Base-by-base conservation (phyloP, 2,329 filamentous ascomycete genomes). In the Lachnellula arida region DNA sequence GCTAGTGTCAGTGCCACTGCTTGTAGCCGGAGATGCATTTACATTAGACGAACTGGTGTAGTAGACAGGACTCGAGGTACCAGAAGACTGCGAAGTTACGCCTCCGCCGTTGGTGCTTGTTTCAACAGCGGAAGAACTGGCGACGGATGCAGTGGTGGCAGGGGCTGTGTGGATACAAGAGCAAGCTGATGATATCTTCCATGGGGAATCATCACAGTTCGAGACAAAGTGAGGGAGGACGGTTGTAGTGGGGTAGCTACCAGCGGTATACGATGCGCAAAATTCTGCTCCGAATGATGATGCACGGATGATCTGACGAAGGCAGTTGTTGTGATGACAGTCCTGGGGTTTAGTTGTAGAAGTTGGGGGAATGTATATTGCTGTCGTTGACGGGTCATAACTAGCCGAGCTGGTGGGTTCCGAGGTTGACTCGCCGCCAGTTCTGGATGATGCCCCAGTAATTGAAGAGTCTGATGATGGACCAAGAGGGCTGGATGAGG, bases 261-360 rank as follows among this genome's bases (percentile, higher is more conserved):
- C 57, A 3, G 57, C 53, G 5, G 65, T 67, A 47, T 66, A 67
- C 35, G 60, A 63, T 42, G 63, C 60, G 59, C 64, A 67, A 49
- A 67, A 67, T 2, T 47, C 28, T 17, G 35, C 46, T 25, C 59
- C 63, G 12, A 54, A 32, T 1, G 49, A 35, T 34, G 63, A 64
- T 15, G 59, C 56, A 47, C 55, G 46, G 14, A 63, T 59, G 14
- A 65, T 32, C 53, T 66, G 61, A 32, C 65, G 63, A 46, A 63
- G 56, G 42, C 65, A 67, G 39, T 66, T 67, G 42, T 67, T 56
- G 9, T 59, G 61, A 39, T 65, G 53, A 22, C 65, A 66, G 15
- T 61, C 54, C 9, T 50, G 39, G 7, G 57, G 48, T 22, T 43
- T 53, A 15, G 44, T 50, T 46, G 57, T 54, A 23, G n/a, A 42